These are phyloP conservation scores for Xylaria sp. DNA, from an alignment of 2,329 filamentous ascomycete genomes.

Conservation along the genomic window DNA sequence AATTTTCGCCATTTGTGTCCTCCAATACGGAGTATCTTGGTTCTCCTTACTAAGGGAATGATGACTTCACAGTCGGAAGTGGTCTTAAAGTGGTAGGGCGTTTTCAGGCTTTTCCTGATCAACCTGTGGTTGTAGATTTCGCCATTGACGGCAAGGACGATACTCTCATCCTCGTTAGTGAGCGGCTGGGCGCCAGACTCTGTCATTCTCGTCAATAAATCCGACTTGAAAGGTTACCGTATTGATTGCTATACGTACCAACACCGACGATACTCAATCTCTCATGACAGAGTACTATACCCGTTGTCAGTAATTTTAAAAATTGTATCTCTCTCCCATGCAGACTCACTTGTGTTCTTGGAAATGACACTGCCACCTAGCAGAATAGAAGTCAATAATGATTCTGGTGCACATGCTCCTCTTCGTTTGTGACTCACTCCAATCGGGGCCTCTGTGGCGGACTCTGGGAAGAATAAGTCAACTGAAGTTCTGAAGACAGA, in stretches of 20 bases:
- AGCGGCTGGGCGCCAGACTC: constrained; percentile 96
- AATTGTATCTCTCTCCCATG: not conserved
- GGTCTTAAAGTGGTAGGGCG: constrained; percentile 95
- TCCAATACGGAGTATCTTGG: not conserved
- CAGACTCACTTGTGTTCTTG: constrained; percentile 85
- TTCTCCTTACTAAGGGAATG: constrained; percentile 82
- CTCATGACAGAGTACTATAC: constrained; percentile 90
- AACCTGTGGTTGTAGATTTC: constrained; percentile 99
- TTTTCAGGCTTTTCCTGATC: constrained; percentile 86
- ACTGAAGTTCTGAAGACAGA: constrained; percentile 44
- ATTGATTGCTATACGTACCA: constrained; percentile 65
- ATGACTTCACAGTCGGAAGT: constrained; percentile 99
- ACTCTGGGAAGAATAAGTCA: constrained; percentile 68
- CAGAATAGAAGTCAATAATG: constrained; percentile 40
- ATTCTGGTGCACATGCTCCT: constrained; percentile 41
- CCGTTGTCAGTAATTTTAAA: constrained; percentile 46
- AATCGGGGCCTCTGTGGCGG: constrained; percentile 96
- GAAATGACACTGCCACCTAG: constrained; percentile 86
- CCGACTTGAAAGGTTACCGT: not conserved
- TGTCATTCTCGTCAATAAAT: constrained; percentile 50
- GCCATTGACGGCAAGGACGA: constrained; percentile 96
- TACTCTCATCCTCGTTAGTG: constrained; percentile 86
- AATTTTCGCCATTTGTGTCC: not conserved
- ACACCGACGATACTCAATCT: constrained; percentile 97
- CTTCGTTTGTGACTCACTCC: constrained; percentile 76